Base-by-base conservation (phyloP, 2,329 filamentous ascomycete genomes). In the Alternaria rosae region DNA sequence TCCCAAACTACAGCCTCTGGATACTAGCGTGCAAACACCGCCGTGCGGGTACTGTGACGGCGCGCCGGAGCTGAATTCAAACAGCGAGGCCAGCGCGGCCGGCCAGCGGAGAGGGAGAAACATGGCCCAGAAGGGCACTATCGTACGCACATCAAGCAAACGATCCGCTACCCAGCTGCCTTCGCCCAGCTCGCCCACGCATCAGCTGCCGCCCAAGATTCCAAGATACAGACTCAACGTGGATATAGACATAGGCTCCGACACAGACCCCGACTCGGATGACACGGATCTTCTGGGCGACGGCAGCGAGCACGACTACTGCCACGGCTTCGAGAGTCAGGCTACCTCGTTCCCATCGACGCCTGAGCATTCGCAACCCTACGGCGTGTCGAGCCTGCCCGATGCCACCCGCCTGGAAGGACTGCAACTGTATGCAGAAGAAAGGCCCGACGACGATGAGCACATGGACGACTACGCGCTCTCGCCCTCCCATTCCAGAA, bases 121-220 rank as follows among this genome's bases (percentile, higher is more conserved):
- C 42, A 69, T 71, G 62, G 66, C 68, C 41, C 67, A 73, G n/a
- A 57, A 65, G 38, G 66, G 69, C 45, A 67, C 64, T 23, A 59
- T 70, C 30, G 71, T 66, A 35, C 70, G 76, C 44, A 75, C 73
- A 6, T 77, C 75, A 48, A 73, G 74, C 59, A 79, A 79, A 58
- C 74, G 76, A 21, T 78, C 76, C 9, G 76, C 76, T 3, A 78
- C 76, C 10, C 76, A 78, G 65, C 64, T 78, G 57, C 76, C 76
- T 26, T 77, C 76, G 59, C 76, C 76, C 53, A 77, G 45, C 67
- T 77, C 75, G 58, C 76, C 76, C 5, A 70, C 71, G 13, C 74
- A 73, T 35, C 72, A 72, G 53, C 59, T 77, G 54, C 76, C 74
- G n/a, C 72, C 74, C 58, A 79, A 79, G 74, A 75, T 78, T 10